Evolutionary conservation across 768 basidiomycete genomes (phyloP).

Genomic region (Lactarius quietus): DNA sequence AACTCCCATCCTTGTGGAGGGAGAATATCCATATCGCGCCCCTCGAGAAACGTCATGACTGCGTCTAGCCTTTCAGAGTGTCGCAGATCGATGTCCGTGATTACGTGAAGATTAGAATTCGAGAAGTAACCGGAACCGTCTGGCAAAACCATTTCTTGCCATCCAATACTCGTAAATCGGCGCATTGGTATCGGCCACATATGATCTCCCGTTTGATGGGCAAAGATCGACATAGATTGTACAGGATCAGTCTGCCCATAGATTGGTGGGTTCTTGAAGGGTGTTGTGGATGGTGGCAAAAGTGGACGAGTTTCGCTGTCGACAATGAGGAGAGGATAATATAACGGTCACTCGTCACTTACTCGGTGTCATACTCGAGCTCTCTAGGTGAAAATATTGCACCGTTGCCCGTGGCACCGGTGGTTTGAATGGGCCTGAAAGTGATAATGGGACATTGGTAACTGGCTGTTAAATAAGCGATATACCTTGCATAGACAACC

Average conservation of each 20-base stretch:
- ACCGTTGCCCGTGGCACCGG: slow-evolving; percentile 4
- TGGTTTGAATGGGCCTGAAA: slow-evolving; percentile 23
- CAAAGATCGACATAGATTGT: slow-evolving; percentile 22
- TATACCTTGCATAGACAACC: slow-evolving; percentile 19
- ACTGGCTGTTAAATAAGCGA: background rate
- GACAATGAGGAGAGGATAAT: slow-evolving; percentile 5
- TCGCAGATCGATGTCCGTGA: slow-evolving; percentile 71
- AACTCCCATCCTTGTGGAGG: slow-evolving; percentile 49
- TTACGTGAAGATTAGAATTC: slow-evolving; percentile 55
- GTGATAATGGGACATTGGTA: background rate
- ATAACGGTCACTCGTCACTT: slow-evolving; percentile 19
- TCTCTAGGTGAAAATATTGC: slow-evolving; percentile 16
- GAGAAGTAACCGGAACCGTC: slow-evolving; percentile 68
- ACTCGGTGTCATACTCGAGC: slow-evolving; percentile 30
- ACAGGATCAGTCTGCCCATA: slow-evolving; percentile 22
- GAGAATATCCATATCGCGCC: slow-evolving; percentile 33
- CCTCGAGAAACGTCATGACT: slow-evolving; percentile 45
- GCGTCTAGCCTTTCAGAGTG: slow-evolving; percentile 46
- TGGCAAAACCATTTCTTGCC: slow-evolving; percentile 74
- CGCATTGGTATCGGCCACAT: slow-evolving; percentile 29
- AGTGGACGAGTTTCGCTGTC: slow-evolving; percentile 54
- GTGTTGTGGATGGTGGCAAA: slow-evolving; percentile 38
- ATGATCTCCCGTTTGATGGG: slow-evolving; percentile 26
- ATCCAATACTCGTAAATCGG: slow-evolving; percentile 51
- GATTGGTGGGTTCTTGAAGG: slow-evolving; percentile 25